Percentiles rank a stretch among this genome's conserved stretches.
Conservation (phyloP, 495 filamentous ascomycete genomes). For the Aspergillus conjunctus region DNA sequence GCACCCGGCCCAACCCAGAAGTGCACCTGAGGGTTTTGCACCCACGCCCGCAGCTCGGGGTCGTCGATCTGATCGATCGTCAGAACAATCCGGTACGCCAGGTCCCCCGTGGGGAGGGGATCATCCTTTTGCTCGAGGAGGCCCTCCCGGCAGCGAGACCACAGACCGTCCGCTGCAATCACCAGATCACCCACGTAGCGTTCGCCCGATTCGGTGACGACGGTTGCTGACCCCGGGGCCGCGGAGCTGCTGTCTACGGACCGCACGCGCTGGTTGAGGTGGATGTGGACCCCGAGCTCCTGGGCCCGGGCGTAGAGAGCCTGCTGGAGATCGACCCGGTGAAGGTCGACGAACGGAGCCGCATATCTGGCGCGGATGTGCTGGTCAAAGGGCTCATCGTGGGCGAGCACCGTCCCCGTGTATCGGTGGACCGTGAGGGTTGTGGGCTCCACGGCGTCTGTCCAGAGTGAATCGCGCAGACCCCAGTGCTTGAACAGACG, state of each 20-base stretch:
- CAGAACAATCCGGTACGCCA: constrained; percentile 71
- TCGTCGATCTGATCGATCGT: constrained; percentile 46
- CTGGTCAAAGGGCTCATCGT: constrained; percentile 49
- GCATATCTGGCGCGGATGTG: constrained; percentile 46
- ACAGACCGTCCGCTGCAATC: constrained; percentile 62
- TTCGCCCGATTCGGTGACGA: constrained; percentile 31
- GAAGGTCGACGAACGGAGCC: constrained; percentile 59
- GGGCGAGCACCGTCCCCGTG: constrained; percentile 54
- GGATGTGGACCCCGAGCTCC: constrained; percentile 55
- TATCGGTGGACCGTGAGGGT: constrained; percentile 61
- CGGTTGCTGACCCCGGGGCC: constrained; percentile 20
- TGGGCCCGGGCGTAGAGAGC: constrained; percentile 53
- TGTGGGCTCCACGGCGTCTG: constrained; percentile 53
- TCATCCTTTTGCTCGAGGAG: constrained; percentile 46
- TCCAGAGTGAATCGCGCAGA: constrained; percentile 46
- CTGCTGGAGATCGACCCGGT: constrained; percentile 60
- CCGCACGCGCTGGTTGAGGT: constrained; percentile 48
- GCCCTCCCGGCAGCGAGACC: constrained; percentile 51
- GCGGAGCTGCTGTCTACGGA: constrained; percentile 36
- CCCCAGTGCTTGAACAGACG: constrained; percentile 57
- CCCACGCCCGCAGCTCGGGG: constrained; percentile 50
- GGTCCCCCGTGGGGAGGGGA: constrained; percentile 63
- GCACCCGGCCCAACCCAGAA: constrained; percentile 71
- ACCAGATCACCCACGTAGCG: constrained; percentile 53
- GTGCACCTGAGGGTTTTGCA: constrained; percentile 59